Evolutionary conservation across 768 basidiomycete species (phyloP).

Genomic region (Tephrocybe sp.): DNA sequence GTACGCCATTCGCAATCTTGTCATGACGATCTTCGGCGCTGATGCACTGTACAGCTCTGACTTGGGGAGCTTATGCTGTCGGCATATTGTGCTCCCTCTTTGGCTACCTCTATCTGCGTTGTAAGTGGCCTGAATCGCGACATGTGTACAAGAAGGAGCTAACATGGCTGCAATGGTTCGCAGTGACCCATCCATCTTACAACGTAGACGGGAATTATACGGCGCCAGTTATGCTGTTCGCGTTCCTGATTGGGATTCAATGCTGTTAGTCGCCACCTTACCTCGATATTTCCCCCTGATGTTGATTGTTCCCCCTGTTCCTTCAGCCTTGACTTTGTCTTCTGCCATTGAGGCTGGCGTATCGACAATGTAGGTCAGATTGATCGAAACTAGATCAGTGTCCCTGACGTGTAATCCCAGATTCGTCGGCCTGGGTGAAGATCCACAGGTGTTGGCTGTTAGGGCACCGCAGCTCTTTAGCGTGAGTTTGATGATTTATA

Average conservation of each 20-base stretch:
- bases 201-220: conserved; percentile 75
- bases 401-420: conserved; percentile 27
- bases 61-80: conserved; percentile 77
- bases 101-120: conserved; percentile 71
- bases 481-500: conserved; percentile 31
- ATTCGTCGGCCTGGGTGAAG: conserved; percentile 83
- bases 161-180: not conserved
- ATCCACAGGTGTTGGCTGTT: conserved; percentile 72
- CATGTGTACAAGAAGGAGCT: not conserved
- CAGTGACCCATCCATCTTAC: conserved; percentile 74
- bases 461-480: conserved; percentile 71
- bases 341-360: conserved; percentile 84
- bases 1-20: conserved; percentile 36
- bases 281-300: not conserved
- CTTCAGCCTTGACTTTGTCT: conserved; percentile 59
- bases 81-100: conserved; percentile 75
- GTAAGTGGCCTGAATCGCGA: conserved; percentile 35
- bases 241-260: conserved; percentile 75
- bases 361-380: conserved; percentile 66
- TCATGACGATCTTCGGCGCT: not conserved
- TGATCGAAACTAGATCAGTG: not conserved
- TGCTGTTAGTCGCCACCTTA: conserved; percentile 48
- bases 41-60: conserved; percentile 44
- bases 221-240: conserved; percentile 71
- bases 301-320: conserved; percentile 6